Conservation (phyloP, 345 rosid species). For the Pelargonium nanum region DNA sequence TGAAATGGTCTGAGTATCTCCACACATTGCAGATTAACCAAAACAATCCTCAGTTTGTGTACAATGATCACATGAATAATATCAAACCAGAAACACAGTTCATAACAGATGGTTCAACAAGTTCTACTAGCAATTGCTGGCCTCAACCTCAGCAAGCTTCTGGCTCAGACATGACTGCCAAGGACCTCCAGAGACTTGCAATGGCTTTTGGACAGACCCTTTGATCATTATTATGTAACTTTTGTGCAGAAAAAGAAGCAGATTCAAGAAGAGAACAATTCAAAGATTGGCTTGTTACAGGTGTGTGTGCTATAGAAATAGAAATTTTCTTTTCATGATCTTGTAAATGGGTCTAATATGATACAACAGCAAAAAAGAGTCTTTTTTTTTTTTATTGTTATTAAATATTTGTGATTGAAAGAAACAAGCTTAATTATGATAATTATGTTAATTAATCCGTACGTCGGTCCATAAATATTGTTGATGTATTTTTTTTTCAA, state of each 20-base stretch:
- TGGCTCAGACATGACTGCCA: slow-evolving; percentile 1
- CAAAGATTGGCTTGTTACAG: background rate
- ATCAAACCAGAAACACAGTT: background rate
- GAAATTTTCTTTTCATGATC: background rate
- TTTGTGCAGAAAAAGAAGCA: no score
- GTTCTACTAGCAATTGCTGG: background rate
- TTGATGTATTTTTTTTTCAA: no score
- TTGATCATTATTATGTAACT: no score
- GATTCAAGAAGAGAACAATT: no score
- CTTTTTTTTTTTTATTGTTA: no score
- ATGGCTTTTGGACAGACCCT: slow-evolving; percentile 26
- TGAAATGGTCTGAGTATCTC: slow-evolving; percentile 9
- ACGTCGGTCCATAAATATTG: no score
- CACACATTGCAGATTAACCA: slow-evolving; percentile 4
- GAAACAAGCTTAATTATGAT: background rate
- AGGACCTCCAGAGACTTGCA: slow-evolving; percentile 30
- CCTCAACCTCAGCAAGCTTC: slow-evolving; percentile 17
- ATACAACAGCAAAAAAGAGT: background rate
- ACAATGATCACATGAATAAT: background rate
- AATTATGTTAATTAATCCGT: no score
- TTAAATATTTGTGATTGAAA: background rate
- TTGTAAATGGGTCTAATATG: background rate
- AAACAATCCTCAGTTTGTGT: background rate
- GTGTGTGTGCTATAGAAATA: background rate
- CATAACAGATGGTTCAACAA: background rate